Conservation (phyloP, 305 asterid genomes). For the Fraxinus dipetala region DNA sequence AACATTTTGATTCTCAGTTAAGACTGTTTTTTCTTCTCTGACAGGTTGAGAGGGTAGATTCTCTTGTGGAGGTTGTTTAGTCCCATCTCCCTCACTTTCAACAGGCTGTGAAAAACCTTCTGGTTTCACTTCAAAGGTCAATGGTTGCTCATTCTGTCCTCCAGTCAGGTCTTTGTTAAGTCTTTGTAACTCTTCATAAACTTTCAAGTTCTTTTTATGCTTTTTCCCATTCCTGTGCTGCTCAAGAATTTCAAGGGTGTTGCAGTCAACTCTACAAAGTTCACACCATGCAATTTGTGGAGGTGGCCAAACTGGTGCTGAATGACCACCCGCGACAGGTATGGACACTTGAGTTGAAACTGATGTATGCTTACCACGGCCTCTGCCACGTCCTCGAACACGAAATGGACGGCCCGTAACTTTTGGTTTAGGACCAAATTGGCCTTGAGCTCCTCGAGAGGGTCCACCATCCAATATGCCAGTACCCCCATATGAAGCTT, state of each 20-base stretch:
- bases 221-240: conserved; percentile 57
- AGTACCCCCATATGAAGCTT: conserved; percentile 34
- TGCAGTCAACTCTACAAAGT: conserved; percentile 61
- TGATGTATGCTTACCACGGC: conserved; percentile 26
- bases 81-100: conserved; percentile 20
- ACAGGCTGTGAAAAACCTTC: conserved; percentile 31
- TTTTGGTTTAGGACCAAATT: conserved; percentile 26
- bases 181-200: conserved; percentile 40
- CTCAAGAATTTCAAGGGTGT: conserved; percentile 49
- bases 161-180: conserved; percentile 27
- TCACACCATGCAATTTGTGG: conserved; percentile 47
- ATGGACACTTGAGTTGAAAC: conserved; percentile 17
- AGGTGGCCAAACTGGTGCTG: conserved; percentile 31
- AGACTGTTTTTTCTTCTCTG: conserved; percentile 28
- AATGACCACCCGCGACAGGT: conserved; percentile 29
- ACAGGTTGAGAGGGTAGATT: conserved; percentile 29
- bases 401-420: conserved; percentile 24
- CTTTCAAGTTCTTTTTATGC: conserved; percentile 53
- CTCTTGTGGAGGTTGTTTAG: conserved; percentile 25
- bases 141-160: conserved; percentile 26
- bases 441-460: conserved; percentile 32
- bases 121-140: conserved; percentile 28
- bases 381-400: conserved; percentile 31
- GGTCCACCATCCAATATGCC: conserved; percentile 31
- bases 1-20: conserved; percentile 29